Percentiles rank a stretch among this genome's conserved stretches.
phyloP scores from a whole-genome alignment of 1,284 basidiomycete species.

The Moesziomyces sp. region DNA sequence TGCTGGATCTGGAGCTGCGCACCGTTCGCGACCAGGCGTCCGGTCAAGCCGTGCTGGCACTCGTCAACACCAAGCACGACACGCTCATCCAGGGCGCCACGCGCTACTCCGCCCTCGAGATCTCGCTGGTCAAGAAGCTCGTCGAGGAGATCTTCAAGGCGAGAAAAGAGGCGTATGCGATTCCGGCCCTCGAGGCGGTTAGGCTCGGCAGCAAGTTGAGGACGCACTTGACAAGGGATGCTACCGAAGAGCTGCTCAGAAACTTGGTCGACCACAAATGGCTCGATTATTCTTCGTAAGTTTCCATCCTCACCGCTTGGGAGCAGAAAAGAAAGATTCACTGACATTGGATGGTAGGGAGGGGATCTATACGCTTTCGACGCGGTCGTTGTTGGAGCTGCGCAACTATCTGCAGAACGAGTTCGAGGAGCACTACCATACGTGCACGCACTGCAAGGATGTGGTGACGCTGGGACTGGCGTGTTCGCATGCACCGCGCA shows the following conservation, averaged over 20 bases:
- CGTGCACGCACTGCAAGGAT: slow-evolving; percentile 81
- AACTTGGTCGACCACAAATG: slow-evolving; percentile 85
- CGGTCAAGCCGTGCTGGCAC: slow-evolving; percentile 33
- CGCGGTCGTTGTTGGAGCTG: slow-evolving; percentile 80
- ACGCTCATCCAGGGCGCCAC: slow-evolving; percentile 55
- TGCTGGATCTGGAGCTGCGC: slow-evolving; percentile 56
- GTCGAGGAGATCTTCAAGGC: slow-evolving; percentile 86
- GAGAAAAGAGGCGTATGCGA: slow-evolving; percentile 77
- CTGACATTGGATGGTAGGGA: slow-evolving; percentile 5
- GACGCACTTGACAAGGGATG: slow-evolving; percentile 77
- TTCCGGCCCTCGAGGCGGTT: slow-evolving; percentile 78
- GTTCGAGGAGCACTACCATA: slow-evolving; percentile 75
- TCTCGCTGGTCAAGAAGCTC: slow-evolving; percentile 54
- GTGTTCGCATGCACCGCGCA: slow-evolving; percentile 8
- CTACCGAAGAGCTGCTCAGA: slow-evolving; percentile 77
- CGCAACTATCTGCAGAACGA: slow-evolving; percentile 78
- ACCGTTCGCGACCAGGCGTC: slow-evolving; percentile 44
- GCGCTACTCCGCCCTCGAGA: slow-evolving; percentile 52
- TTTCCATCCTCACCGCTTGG: slow-evolving; percentile 20
- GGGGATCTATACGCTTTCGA: slow-evolving; percentile 81
- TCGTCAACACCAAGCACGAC: slow-evolving; percentile 61
- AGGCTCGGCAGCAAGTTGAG: slow-evolving; percentile 73
- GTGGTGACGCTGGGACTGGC: slow-evolving; percentile 68
- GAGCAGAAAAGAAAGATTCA: not conserved
- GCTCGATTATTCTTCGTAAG: slow-evolving; percentile 80